phyloP scores from a whole-genome alignment of 768 basidiomycete genomes.

The Pleurotus ostreatus region DNA sequence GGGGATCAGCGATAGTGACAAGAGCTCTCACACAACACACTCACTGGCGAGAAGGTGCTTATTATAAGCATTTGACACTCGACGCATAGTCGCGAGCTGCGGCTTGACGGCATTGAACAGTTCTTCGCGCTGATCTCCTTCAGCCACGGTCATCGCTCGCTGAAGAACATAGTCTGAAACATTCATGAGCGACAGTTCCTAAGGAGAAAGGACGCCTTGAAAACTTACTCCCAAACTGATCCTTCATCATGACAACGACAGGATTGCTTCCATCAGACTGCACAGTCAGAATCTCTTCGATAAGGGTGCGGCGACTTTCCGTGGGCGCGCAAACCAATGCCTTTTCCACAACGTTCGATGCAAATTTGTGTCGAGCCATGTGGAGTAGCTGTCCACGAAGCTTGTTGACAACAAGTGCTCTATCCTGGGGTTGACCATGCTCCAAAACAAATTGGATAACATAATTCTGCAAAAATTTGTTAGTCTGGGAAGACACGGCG shows the following conservation, averaged over 20 bases:
- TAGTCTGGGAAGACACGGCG: background rate
- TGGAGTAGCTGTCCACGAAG: constrained; percentile 75
- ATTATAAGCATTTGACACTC: constrained; percentile 67
- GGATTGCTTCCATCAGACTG: constrained; percentile 66
- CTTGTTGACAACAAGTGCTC: constrained; percentile 56
- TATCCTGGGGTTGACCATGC: constrained; percentile 69
- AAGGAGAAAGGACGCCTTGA: background rate
- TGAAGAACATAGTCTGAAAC: constrained; percentile 80
- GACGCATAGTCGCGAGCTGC: constrained; percentile 66
- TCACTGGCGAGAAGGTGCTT: constrained; percentile 80
- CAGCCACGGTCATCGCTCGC: constrained; percentile 64
- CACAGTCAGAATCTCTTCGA: constrained; percentile 76
- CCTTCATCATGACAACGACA: constrained; percentile 75
- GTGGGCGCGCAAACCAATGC: constrained; percentile 65
- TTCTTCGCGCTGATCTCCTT: constrained; percentile 66
- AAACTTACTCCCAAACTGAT: constrained; percentile 81
- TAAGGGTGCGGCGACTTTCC: constrained; percentile 62
- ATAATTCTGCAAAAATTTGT: constrained; percentile 61
- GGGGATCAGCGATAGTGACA: constrained; percentile 9
- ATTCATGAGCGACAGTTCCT: constrained; percentile 3
- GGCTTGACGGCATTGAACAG: constrained; percentile 62
- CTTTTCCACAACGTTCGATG: constrained; percentile 95
- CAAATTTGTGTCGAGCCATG: constrained; percentile 87
- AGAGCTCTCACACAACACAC: constrained; percentile 21
- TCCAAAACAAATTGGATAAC: constrained; percentile 93